These are phyloP conservation scores for Sporisorium scitamineum DNA, from an alignment of 1,284 basidiomycete species.

Conservation along the genomic window DNA sequence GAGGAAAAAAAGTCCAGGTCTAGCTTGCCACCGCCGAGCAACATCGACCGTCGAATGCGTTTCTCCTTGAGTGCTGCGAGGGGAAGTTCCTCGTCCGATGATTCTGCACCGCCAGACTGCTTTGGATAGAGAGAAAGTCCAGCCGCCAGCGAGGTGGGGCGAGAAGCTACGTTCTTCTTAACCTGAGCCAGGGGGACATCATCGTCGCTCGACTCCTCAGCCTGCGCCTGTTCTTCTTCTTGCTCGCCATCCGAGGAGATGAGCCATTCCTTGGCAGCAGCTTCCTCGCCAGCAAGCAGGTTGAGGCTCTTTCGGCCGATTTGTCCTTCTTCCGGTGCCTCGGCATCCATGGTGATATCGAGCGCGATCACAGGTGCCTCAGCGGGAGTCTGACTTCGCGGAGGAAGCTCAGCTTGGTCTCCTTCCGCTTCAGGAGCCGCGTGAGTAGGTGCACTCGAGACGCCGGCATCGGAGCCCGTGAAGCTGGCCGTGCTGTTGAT, in stretches of 20 bases:
- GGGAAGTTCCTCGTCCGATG: slow-evolving; percentile 58
- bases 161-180: slow-evolving; percentile 48
- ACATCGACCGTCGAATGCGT: slow-evolving; percentile 39
- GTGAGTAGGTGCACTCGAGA: slow-evolving; percentile 5
- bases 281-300: slow-evolving; percentile 32
- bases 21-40: slow-evolving; percentile 45
- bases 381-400: slow-evolving; percentile 33
- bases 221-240: slow-evolving; percentile 15
- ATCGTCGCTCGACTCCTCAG: slow-evolving; percentile 48
- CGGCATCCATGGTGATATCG: slow-evolving; percentile 23
- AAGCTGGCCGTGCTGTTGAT: slow-evolving; percentile 30
- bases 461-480: slow-evolving; percentile 15
- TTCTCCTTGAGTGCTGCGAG: slow-evolving; percentile 58
- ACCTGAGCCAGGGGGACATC: slow-evolving; percentile 58
- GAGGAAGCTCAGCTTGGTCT: slow-evolving; percentile 7
- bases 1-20: slow-evolving; percentile 49
- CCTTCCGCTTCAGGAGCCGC: slow-evolving; percentile 5
- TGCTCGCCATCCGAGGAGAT: slow-evolving; percentile 39
- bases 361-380: slow-evolving; percentile 48
- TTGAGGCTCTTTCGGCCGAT: slow-evolving; percentile 17
- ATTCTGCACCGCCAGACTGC: slow-evolving; percentile 26
- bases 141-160: slow-evolving; percentile 38
- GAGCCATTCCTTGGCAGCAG: slow-evolving; percentile 52
- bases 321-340: slow-evolving; percentile 1
- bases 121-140: slow-evolving; percentile 23